Evolutionary conservation across 2,329 filamentous ascomycete species (phyloP), one percentile per base, ranked within the genome.

Genomic region (Monilinia fructigena): DNA sequence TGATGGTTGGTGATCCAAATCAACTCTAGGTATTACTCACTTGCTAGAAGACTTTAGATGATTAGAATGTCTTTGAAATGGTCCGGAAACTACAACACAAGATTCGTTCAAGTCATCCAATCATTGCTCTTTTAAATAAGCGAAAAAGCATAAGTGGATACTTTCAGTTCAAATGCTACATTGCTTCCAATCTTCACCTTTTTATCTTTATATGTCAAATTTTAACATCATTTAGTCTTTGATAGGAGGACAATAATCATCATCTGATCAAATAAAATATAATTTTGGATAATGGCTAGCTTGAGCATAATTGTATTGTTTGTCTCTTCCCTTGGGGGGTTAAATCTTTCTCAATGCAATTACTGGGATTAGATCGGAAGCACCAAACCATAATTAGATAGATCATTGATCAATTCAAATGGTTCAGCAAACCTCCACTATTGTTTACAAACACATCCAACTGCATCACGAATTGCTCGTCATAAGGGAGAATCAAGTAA

Each of bases 311-410:
- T 47, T 47, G 20, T 20, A 20, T 47, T 5, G 14, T 47, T 47
- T 47, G 14, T 47, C 11, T 42, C 47, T 48, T 23, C 20, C 18
- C 18, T n/a, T n/a, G 47, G 11, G 20, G n/a, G 16, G 47, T 10
- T 12, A 3, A 14, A 6, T 28, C 38, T 8, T 56, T 56, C 38
- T 45, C 14, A 42, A 56, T 56, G 55, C 55, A 56, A 3, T 45
- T 56, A 40, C 55, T 16, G 55, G 55, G 55, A 28, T 56, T 56
- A 45, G 23, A 56, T 56, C 55, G 55, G 48, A 45, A 56, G 55
- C 55, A 56, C 55, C 38, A 56, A 45, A 20, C 54, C 54, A 23
- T 26, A 56, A 42, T n/a, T 42, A 26, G 54, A 56, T 56, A 59
- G 56, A 59, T 59, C 7, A 23, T 35, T 16, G 11, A n/a, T 48